These are phyloP conservation scores for Pestalotiopsis sp. DNA, from an alignment of 2,329 filamentous ascomycete species.

Conservation along the genomic window DNA sequence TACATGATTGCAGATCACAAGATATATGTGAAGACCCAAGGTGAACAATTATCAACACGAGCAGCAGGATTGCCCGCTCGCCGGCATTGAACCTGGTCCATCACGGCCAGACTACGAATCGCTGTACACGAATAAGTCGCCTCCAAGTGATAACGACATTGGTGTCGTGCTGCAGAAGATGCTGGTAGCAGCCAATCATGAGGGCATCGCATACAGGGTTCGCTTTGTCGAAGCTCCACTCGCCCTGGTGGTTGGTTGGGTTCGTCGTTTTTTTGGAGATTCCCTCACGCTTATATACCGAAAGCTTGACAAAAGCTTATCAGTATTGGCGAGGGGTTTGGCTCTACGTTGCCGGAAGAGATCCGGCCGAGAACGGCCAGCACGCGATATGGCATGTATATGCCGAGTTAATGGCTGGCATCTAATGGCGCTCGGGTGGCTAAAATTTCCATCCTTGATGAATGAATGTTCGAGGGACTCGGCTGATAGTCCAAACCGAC, in stretches of 20 bases:
- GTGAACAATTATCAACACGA: too few species aligned
- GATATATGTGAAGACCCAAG: neutral
- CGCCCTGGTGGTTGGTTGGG: too few species aligned
- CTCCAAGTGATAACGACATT: neutral
- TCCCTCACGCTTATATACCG: neutral
- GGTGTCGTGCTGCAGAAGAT: slow-evolving; percentile 2
- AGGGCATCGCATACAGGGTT: neutral
- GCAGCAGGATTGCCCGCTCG: neutral
- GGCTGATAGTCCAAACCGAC: too few species aligned
- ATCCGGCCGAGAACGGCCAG: neutral
- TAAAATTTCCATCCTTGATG: neutral
- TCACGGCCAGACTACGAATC: neutral
- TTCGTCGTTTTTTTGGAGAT: too few species aligned
- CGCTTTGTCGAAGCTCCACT: neutral
- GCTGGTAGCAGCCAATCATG: neutral
- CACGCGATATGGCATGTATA: neutral
- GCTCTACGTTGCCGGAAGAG: neutral
- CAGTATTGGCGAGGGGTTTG: neutral
- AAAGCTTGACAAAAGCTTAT: neutral
- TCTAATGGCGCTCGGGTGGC: neutral
- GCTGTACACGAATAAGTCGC: neutral
- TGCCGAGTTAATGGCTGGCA: neutral
- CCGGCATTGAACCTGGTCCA: neutral
- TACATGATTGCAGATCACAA: neutral
- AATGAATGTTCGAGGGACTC: neutral